Base-by-base conservation (phyloP, 331 rosid species). In the Acacia concinna region DNA sequence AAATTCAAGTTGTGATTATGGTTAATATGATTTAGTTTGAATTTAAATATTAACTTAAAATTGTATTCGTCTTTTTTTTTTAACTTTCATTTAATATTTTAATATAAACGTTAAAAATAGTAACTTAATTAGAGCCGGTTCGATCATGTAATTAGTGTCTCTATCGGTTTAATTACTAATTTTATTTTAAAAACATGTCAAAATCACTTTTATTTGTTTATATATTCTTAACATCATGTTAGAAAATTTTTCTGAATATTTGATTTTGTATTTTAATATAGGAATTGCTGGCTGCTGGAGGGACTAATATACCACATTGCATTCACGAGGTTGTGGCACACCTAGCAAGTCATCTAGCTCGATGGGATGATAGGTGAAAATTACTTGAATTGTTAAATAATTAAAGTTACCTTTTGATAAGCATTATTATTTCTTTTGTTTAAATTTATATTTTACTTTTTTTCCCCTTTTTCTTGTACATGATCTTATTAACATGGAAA, bases 351-450 rank as follows among this genome's bases (percentile, higher is more conserved):
- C 90, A 68, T 47, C 91, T 90, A 59, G 94, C 92, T 2, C 82
- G 89, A 77, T 88, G 94, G 92, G 92, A 90, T 82, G 88, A 88
- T 73, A 88, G 92, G 94, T 85, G 71, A 81, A 18, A 63, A 14
- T 35, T 72, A 43, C 68, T 43, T 67, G 52, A 79, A 28, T 78
- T 31, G 27, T 28, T 35, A 41, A 12, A n/a, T 20, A 40, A 34
- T 34, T 44, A 43, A 40, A 37, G 31, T 52, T 83, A 69, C 21
- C 46, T 37, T 27, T 73, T 57, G 14, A 59, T 76, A 59, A 62
- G 74, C 62, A 25, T 47, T 18, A 63, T 72, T 46, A 28, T 23
- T 68, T 17, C 38, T 64, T 71, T 8, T 63, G 46, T 28, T 67
- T 73, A 51, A 67, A 46, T 73, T 66, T 30, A 8, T 56, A 74